These are phyloP conservation scores for Candida anutae DNA, from an alignment of 1,139 yeast genomes.

Conservation along the genomic window DNA sequence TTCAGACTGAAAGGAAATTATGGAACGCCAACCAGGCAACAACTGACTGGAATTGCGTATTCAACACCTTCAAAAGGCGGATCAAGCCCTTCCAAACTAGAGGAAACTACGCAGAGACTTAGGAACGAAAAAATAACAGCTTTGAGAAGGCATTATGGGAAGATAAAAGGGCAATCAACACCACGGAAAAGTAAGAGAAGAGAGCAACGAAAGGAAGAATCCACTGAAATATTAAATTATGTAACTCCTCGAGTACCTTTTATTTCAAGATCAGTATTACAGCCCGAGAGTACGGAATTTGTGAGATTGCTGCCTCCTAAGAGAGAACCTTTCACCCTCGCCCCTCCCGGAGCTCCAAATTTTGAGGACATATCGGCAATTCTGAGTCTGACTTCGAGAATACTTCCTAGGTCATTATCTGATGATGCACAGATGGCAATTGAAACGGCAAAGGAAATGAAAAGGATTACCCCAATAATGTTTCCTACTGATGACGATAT, in stretches of 20 bases:
- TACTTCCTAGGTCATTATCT: slow-evolving; percentile 5
- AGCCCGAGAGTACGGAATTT: too few relatives aligned
- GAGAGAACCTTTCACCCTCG: too few relatives aligned
- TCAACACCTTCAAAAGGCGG: slow-evolving; percentile 16
- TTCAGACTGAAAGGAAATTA: too few relatives aligned
- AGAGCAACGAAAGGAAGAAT: slow-evolving; percentile 2
- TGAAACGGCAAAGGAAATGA: slow-evolving; percentile 31
- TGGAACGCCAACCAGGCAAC: too few relatives aligned
- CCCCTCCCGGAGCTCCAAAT: slow-evolving; percentile 29
- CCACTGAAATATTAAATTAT: too few relatives aligned
- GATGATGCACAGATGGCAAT: slow-evolving; percentile 15
- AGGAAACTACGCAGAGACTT: slow-evolving; percentile 32
- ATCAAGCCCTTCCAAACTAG: slow-evolving; percentile 32
- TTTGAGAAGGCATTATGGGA: slow-evolving; percentile 26
- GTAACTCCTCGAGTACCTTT: too few relatives aligned
- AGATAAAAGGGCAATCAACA: slow-evolving; percentile 13
- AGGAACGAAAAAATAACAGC: slow-evolving; percentile 28
- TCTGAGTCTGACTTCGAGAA: slow-evolving; percentile 3
- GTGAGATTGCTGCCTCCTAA: too few relatives aligned
- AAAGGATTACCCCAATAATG: slow-evolving; percentile 32
- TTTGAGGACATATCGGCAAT: slow-evolving; percentile 12
- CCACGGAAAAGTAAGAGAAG: slow-evolving; percentile 3
- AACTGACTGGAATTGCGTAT: slow-evolving; percentile 5
- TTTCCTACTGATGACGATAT: slow-evolving; percentile 27
- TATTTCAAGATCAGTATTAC: too few relatives aligned